A percentile compares a stretch with the other conserved stretches of the same genome.
Conservation (phyloP, 2,329 filamentous ascomycete species). For the Claviceps sp. region DNA sequence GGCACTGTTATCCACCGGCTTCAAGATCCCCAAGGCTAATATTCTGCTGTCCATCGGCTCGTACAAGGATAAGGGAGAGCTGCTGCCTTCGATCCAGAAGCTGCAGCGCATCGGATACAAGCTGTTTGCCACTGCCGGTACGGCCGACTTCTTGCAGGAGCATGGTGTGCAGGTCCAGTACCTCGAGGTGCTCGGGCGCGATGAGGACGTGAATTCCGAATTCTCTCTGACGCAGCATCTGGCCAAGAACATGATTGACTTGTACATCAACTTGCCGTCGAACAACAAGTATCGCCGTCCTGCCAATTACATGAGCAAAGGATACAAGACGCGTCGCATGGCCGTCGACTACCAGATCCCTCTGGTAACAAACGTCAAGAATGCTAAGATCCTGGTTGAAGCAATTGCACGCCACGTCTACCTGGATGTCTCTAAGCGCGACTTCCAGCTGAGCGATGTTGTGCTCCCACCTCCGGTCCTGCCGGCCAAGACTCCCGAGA, state of each 20-base stretch:
- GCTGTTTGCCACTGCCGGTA: constrained; percentile 90
- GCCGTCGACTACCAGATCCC: constrained; percentile 95
- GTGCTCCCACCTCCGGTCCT: constrained; percentile 61
- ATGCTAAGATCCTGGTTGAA: constrained; percentile 93
- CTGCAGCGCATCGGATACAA: constrained; percentile 87
- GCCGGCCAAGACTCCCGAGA: constrained; percentile 40
- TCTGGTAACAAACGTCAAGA: constrained; percentile 97
- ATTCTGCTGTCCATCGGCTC: constrained; percentile 90
- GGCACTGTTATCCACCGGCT: constrained; percentile 87
- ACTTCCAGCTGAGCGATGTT: constrained; percentile 83
- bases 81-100: constrained; percentile 84
- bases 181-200: constrained; percentile 69
- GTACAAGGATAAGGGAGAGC: constrained; percentile 96
- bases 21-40: constrained; percentile 91
- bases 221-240: constrained; percentile 95
- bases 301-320: constrained; percentile 97
- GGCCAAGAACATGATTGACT: constrained; percentile 92
- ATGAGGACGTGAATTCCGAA: constrained; percentile 81
- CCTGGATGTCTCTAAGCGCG: constrained; percentile 67
- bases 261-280: constrained; percentile 99
- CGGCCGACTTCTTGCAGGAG: constrained; percentile 89
- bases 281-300: constrained; percentile 94
- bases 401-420: constrained; percentile 83
- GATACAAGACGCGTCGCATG: constrained; percentile 93
- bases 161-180: constrained; percentile 88